Evolutionary conservation across 2,329 filamentous ascomycete species (phyloP), one percentile per base, ranked within the genome.

Genomic region (Colletotrichum scovillei): DNA sequence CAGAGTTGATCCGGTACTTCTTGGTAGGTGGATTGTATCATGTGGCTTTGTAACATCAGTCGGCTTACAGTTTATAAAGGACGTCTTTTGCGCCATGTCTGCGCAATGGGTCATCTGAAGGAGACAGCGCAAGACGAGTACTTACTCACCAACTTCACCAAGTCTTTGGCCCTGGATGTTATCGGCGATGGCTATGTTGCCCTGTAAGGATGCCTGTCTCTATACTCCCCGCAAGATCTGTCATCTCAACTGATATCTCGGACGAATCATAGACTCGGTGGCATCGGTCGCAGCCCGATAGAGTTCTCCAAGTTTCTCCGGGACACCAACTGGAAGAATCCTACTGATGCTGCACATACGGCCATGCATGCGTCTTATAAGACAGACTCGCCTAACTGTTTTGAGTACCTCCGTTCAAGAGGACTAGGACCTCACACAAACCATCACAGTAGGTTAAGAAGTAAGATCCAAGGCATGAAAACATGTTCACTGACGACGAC

Each of bases 51-150:
- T 6, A 46, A 46, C 6, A 1, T 16, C 22, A 5, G 22, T 60
- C 62, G 1, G 49, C 30, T 14, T 0, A 26, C n/a, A 12, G 2
- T 49, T 0, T 14, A 11, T 28, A 8, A 5, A 58, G 76, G 73
- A 16, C 81, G 82, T 12, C 74, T 85, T 38, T 76, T 85, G 76
- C 77, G 81, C 12, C 84, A 85, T 67, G 72, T 85, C 0, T 78
- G 76, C 0, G 80, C 83, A 0, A 84, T 84, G 81, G 83, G 84
- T 0, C 82, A 85, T 72, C 76, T 86, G 56, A 76, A 76, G 0
- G 83, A 85, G 72, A 78, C 78, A 0, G 81, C 76, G 0, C 63
- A 70, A 0, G 82, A 85, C 53, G 78, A 80, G 32, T 86, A 85
- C 75, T 75, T 76, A 73, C 77, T 79, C 0, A 85, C 81, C 67